Conservation (phyloP, 202 grass and related monocot genomes). For the Bolboschoenoplectus hybrid region DNA sequence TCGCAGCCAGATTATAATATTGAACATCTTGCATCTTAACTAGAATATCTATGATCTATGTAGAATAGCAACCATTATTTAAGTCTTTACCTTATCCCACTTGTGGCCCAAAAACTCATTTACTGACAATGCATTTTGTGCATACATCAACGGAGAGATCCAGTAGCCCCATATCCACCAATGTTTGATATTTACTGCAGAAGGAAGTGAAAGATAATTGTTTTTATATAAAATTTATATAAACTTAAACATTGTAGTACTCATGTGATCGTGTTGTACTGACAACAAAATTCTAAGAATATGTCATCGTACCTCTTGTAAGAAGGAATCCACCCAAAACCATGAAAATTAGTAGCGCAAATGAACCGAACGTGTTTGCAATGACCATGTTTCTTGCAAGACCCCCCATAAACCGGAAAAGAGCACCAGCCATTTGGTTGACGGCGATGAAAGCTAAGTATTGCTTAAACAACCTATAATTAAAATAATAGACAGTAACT, state of each 20-base stretch:
- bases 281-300: conserved; percentile 2
- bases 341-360: conserved; percentile 68
- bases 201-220: conserved; percentile 24
- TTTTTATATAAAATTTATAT: neutral
- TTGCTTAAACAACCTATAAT: conserved; percentile 74
- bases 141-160: conserved; percentile 84
- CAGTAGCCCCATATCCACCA: conserved; percentile 96
- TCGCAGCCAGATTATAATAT: neutral
- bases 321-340: conserved; percentile 82
- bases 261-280: neutral
- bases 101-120: conserved; percentile 79
- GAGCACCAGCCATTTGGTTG: conserved; percentile 64
- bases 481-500: conserved; percentile 13
- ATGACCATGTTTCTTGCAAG: conserved; percentile 67
- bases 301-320: conserved; percentile 56
- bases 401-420: conserved; percentile 73
- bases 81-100: conserved; percentile 57
- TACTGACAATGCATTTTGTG: conserved; percentile 72
- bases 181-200: conserved; percentile 58
- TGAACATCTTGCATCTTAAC: neutral
- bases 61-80: neutral
- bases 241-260: neutral
- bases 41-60: conserved; percentile 16
- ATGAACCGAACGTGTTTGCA: conserved; percentile 77
- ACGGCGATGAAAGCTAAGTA: conserved; percentile 57